Conservation (phyloP, 805 yeast genomes). For the Kregervanrija fluxuum region DNA sequence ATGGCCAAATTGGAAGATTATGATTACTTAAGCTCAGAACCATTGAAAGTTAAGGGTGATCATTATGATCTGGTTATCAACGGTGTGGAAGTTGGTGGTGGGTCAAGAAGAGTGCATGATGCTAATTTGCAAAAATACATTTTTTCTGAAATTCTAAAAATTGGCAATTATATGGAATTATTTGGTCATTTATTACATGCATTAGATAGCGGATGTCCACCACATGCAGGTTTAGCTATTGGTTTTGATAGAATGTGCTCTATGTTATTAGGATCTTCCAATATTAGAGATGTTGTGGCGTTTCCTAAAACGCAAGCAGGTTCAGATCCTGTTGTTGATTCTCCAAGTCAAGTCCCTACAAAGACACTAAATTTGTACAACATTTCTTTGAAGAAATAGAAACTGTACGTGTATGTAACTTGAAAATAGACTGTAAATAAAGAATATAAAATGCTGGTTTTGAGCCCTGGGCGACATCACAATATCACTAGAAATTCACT, state of each 20-base stretch:
- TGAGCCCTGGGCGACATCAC: too few relatives aligned
- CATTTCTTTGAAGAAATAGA: conserved; percentile 20
- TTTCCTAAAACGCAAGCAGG: conserved; percentile 93
- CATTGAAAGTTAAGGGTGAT: conserved; percentile 70
- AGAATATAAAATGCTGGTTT: too few relatives aligned
- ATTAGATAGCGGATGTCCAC: conserved; percentile 89
- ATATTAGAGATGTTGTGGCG: conserved; percentile 89
- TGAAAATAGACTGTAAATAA: too few relatives aligned
- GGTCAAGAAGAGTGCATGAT: conserved; percentile 92
- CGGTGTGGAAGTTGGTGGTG: conserved; percentile 97
- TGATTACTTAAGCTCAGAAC: conserved; percentile 42
- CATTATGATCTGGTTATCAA: conserved; percentile 92
- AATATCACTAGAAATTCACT: too few relatives aligned
- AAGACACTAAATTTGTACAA: conserved; percentile 49
- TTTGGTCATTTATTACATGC: conserved; percentile 87
- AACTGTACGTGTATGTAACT: too few relatives aligned
- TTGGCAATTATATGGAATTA: conserved; percentile 48
- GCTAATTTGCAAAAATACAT: conserved; percentile 67
- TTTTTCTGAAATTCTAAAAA: conserved; percentile 55
- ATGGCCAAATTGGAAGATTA: conserved; percentile 77
- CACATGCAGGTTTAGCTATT: conserved; percentile 95
- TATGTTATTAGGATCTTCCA: conserved; percentile 68
- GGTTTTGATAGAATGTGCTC: conserved; percentile 94
- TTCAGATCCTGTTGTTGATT: conserved; percentile 75
- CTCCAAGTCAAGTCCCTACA: conserved; percentile 63